phyloP scores from a whole-genome alignment of 805 yeast species.

The Jamesozyma gamospora region DNA sequence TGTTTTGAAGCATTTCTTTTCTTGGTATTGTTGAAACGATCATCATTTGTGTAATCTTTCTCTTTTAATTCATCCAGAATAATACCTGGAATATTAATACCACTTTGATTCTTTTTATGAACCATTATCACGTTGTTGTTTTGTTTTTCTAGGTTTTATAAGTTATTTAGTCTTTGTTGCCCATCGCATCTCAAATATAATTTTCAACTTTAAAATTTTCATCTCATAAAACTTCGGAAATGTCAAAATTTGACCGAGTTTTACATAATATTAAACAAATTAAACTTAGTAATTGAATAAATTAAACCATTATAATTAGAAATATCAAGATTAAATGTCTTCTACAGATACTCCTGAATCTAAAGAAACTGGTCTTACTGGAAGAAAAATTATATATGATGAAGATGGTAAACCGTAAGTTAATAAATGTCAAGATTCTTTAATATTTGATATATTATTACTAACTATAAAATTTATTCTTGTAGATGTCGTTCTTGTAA shows the following conservation, averaged over 20 bases:
- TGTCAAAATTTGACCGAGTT: no score
- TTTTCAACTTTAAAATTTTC: not conserved
- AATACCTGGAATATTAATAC: slow-evolving; percentile 47
- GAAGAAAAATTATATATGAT: slow-evolving; percentile 62
- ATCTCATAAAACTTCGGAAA: not conserved
- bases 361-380: slow-evolving; percentile 38
- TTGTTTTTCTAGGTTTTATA: no score
- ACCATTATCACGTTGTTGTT: no score
- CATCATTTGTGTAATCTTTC: slow-evolving; percentile 36
- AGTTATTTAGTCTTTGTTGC: no score
- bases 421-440: not conserved
- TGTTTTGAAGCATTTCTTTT: slow-evolving; percentile 25
- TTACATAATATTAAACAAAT: no score
- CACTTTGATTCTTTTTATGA: slow-evolving; percentile 24
- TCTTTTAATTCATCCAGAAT: slow-evolving; percentile 43
- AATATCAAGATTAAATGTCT: no score
- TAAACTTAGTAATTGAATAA: no score
- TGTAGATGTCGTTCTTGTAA: slow-evolving; percentile 87
- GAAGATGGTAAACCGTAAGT: slow-evolving; percentile 91
- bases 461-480: slow-evolving; percentile 1
- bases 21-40: slow-evolving; percentile 24
- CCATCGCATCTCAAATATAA: slow-evolving; percentile 4
- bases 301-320: no score
- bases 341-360: no score
- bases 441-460: slow-evolving; percentile 2